Evolutionary conservation across 2,329 filamentous ascomycete genomes (phyloP).

Genomic region (Colletotrichum tanaceti): DNA sequence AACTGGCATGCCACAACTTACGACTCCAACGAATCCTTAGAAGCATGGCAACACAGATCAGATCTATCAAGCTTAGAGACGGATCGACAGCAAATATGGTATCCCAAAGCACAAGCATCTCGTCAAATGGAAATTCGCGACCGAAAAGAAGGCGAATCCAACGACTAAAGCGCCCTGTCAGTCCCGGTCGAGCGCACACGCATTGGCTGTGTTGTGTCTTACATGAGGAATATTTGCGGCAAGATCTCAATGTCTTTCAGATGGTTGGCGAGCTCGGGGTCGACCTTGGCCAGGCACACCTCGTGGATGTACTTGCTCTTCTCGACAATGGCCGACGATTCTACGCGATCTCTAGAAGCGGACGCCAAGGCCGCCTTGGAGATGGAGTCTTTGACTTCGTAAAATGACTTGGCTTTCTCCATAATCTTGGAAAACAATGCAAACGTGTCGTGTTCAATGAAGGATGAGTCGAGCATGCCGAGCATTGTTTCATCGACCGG

Average conservation of each 20-base stretch:
- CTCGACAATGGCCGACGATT: conserved; percentile 79
- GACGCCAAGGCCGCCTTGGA: conserved; percentile 35
- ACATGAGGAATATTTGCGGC: conserved; percentile 98
- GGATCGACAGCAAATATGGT: conserved; percentile 88
- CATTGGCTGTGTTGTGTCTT: conserved; percentile 45
- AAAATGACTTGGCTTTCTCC: conserved; percentile 87
- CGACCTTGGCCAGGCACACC: conserved; percentile 78
- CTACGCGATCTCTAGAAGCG: conserved; percentile 43
- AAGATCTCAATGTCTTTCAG: conserved; percentile 86
- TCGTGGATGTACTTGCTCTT: conserved; percentile 91
- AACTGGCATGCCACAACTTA: conserved; percentile 59
- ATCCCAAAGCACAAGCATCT: conserved; percentile 90
- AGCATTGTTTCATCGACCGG: conserved; percentile 66
- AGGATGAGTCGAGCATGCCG: conserved; percentile 76
- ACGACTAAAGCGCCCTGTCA: conserved; percentile 64
- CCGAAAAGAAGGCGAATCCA: conserved; percentile 96
- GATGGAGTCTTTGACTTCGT: conserved; percentile 72
- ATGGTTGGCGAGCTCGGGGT: conserved; percentile 85
- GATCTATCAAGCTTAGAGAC: conserved; percentile 81
- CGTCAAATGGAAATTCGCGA: conserved; percentile 89
- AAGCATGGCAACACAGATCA: conserved; percentile 95
- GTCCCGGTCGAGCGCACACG: conserved; percentile 7
- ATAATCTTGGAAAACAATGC: conserved; percentile 87
- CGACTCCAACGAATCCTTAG: conserved; percentile 90
- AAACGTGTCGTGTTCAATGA: conserved; percentile 91